phyloP scores from a whole-genome alignment of 805 yeast genomes.

The Candida mattraensis region DNA sequence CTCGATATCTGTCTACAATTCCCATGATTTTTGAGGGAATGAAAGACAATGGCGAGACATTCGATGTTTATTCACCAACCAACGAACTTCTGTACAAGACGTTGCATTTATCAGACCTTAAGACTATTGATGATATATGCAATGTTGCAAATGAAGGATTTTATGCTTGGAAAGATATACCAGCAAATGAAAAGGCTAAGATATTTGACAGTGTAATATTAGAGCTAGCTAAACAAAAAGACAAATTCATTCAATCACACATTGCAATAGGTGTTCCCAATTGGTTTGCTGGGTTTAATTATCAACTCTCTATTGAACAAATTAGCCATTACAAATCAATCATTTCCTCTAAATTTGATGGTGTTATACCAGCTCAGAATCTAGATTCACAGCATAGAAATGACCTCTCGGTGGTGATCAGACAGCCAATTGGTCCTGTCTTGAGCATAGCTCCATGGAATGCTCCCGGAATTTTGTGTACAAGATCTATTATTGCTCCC shows the following conservation, averaged over 20 bases:
- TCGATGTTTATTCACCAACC: slow-evolving; percentile 1
- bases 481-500: slow-evolving; percentile 43
- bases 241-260: slow-evolving; percentile 26
- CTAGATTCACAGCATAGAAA: neutral
- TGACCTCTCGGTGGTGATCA: slow-evolving; percentile 28
- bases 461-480: slow-evolving; percentile 43
- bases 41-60: neutral
- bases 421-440: slow-evolving; percentile 46
- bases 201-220: slow-evolving; percentile 1
- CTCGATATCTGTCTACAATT: neutral
- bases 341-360: slow-evolving; percentile 19
- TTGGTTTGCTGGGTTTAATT: slow-evolving; percentile 39
- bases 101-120: neutral
- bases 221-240: slow-evolving; percentile 6
- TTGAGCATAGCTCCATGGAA: slow-evolving; percentile 50
- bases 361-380: slow-evolving; percentile 24
- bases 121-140: neutral
- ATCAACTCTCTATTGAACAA: slow-evolving; percentile 30
- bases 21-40: slow-evolving; percentile 2
- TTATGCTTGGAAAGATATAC: slow-evolving; percentile 1
- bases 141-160: slow-evolving; percentile 3
- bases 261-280: slow-evolving; percentile 36
- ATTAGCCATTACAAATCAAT: slow-evolving; percentile 32
- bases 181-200: slow-evolving; percentile 4
- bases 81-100: neutral